Evolutionary conservation across 2,329 filamentous ascomycete species (phyloP).

Genomic region (Dendrostoma leiphaemia): DNA sequence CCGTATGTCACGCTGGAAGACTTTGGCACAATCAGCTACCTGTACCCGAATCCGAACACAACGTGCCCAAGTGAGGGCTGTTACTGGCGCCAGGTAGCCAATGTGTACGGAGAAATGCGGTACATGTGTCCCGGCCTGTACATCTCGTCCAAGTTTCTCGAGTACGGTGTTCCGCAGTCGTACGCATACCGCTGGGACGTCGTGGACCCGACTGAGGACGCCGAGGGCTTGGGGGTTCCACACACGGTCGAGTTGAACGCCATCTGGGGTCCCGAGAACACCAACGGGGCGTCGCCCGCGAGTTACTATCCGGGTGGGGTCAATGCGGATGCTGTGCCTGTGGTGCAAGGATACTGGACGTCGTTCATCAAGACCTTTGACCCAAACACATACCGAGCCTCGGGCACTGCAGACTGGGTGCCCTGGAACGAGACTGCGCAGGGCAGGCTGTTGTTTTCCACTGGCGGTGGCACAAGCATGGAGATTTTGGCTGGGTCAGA

Average conservation of each 20-base stretch:
- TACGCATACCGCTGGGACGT: constrained; percentile 74
- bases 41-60: constrained; percentile 53
- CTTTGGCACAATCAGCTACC: constrained; percentile 46
- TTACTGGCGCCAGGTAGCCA: constrained; percentile 58
- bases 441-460: constrained; percentile 41
- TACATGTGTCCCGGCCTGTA: constrained; percentile 64
- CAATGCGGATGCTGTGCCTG: constrained; percentile 57
- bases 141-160: constrained; percentile 41
- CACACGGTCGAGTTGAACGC: constrained; percentile 67
- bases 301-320: constrained; percentile 51
- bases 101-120: constrained; percentile 62
- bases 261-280: constrained; percentile 64
- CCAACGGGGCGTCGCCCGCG: constrained; percentile 43
- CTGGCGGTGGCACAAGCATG: constrained; percentile 26
- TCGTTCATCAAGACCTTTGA: constrained; percentile 67
- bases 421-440: constrained; percentile 33
- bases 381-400: constrained; percentile 55
- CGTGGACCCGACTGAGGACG: constrained; percentile 52
- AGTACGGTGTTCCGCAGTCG: constrained; percentile 36
- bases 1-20: constrained; percentile 51
- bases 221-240: constrained; percentile 58
- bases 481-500: constrained; percentile 20
- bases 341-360: constrained; percentile 71
- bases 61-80: constrained; percentile 46
- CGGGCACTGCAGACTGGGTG: constrained; percentile 50